Evolutionary conservation across 2,329 filamentous ascomycete species (phyloP).

Genomic region (Calonectria hongkongensis): DNA sequence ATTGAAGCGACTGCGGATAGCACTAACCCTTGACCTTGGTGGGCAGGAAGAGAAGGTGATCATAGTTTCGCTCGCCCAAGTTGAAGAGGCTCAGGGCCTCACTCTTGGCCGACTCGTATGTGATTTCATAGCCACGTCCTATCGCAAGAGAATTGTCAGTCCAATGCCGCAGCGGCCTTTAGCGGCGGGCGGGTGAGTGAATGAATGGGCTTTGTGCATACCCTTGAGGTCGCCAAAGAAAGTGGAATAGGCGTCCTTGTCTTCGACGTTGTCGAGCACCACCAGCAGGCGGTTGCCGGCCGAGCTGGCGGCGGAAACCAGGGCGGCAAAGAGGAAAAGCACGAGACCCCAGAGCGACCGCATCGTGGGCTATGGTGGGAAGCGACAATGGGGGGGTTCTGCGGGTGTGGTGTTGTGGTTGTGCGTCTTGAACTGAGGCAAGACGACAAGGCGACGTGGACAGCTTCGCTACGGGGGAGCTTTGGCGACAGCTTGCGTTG

Average conservation of each 20-base stretch:
- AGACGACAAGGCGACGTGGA: constrained; percentile 48
- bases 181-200: not conserved
- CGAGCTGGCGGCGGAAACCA: constrained; percentile 85
- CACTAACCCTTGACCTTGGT: constrained; percentile 89
- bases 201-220: constrained; percentile 62
- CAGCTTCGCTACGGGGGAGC: constrained; percentile 53
- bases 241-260: constrained; percentile 88
- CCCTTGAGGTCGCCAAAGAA: constrained; percentile 85
- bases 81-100: constrained; percentile 86
- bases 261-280: constrained; percentile 86
- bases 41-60: constrained; percentile 93
- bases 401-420: constrained; percentile 35
- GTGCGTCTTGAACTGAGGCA: constrained; percentile 40
- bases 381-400: constrained; percentile 19
- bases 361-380: constrained; percentile 69
- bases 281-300: constrained; percentile 88
- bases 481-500: constrained; percentile 56
- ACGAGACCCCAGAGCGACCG: constrained; percentile 83
- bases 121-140: constrained; percentile 90
- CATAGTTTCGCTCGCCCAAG: constrained; percentile 90
- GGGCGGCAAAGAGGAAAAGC: constrained; percentile 78
- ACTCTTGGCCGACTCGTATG: constrained; percentile 89
- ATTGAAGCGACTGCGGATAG: constrained; percentile 27
- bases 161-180: not conserved
- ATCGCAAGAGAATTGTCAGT: constrained; percentile 48